Conservation (phyloP, 176 grass and related monocot genomes). For the Thalia dealbata region DNA sequence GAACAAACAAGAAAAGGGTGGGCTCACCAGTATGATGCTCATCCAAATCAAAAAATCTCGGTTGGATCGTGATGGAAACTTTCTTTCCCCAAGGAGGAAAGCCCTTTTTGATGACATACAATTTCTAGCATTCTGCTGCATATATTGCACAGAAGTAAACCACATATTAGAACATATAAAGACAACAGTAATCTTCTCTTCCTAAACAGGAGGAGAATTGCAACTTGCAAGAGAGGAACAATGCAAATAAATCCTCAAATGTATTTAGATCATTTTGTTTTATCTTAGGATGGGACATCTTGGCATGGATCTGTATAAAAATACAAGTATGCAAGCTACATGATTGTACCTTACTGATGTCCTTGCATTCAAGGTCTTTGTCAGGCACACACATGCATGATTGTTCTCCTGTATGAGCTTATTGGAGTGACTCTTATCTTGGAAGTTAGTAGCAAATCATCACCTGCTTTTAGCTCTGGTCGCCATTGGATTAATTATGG, state of each 20-base stretch:
- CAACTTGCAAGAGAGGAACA: background rate
- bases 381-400: background rate
- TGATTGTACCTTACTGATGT: slow-evolving; percentile 7
- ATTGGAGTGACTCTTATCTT: background rate
- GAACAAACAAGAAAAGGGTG: background rate
- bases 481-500: background rate
- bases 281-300: background rate
- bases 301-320: background rate
- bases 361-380: slow-evolving; percentile 3
- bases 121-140: too few species aligned
- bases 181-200: too few species aligned
- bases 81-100: background rate
- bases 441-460: background rate
- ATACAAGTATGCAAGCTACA: slow-evolving; percentile 1
- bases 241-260: background rate
- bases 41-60: background rate
- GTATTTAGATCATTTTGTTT: background rate
- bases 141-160: too few species aligned
- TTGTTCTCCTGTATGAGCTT: background rate
- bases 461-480: background rate
- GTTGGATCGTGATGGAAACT: background rate
- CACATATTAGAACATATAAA: too few species aligned
- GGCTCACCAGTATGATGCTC: background rate
- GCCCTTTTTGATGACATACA: too few species aligned
- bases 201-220: background rate